phyloP scores from a whole-genome alignment of 208 protist species.

The Borovskyia barvae region DNA sequence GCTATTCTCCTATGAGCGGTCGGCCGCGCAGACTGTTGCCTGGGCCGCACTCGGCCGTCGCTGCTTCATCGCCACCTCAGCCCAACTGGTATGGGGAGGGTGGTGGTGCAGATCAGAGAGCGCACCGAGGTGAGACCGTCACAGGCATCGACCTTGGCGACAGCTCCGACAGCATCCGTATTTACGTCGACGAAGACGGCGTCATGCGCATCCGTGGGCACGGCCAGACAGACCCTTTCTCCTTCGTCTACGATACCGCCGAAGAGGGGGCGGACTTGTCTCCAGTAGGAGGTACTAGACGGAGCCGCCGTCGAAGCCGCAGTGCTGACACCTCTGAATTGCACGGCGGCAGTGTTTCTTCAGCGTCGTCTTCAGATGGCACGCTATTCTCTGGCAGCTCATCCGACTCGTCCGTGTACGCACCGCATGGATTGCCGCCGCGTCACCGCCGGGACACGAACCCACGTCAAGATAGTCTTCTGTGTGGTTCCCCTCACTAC shows the following conservation, averaged over 20 bases:
- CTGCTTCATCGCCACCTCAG: too few species aligned
- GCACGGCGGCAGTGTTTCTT: background rate
- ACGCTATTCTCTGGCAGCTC: constrained; percentile 3
- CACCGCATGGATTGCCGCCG: too few species aligned
- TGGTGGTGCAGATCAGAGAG: background rate
- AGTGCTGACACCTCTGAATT: too few species aligned
- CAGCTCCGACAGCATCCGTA: constrained; percentile 21
- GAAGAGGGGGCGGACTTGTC: constrained; percentile 13
- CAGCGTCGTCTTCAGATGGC: background rate
- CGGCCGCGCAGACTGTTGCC: too few species aligned
- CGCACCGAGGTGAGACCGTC: background rate
- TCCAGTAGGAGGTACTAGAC: background rate
- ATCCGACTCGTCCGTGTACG: too few species aligned
- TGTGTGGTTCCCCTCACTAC: too few species aligned
- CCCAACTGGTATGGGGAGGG: background rate
- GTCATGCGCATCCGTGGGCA: constrained; percentile 20
- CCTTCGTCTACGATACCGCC: constrained; percentile 21
- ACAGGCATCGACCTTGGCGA: constrained; percentile 6
- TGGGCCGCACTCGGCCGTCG: too few species aligned
- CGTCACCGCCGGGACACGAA: too few species aligned
- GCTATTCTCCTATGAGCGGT: too few species aligned
- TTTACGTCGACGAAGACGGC: constrained; percentile 29
- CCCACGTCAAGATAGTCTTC: too few species aligned
- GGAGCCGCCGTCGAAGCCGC: background rate
- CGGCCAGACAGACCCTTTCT: constrained; percentile 18